Evolutionary conservation across 2,329 filamentous ascomycete species (phyloP), one percentile per base, ranked within the genome.

Genomic region (Rachicladosporium sp.): DNA sequence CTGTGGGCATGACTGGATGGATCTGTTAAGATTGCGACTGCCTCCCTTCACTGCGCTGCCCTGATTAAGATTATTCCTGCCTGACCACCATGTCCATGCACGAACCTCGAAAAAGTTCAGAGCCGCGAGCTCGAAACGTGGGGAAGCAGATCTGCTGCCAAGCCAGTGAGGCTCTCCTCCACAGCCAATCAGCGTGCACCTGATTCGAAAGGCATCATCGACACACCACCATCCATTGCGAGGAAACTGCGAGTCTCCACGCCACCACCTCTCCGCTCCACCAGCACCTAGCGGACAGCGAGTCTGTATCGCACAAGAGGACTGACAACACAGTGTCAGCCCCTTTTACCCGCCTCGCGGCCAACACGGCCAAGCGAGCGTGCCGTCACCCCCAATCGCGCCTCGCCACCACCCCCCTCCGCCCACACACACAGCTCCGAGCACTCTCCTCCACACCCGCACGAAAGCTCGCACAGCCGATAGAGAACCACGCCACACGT

Each of bases 271-370:
- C 42, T 49, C 41, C 45, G 31, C 46, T 44, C 46, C 39, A 9
- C 39, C 34, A 33, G 35, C 38, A 13, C 9, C 29, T 10, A 27
- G 23, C 23, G 23, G 23, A 27, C 23, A 23, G 19, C 29, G 8
- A 11, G 10, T 19, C 39, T 21, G 29, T 12, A 12, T 6, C 34
- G 35, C 39, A 34, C 37, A 35, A 30, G 1, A 37, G 34, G 34
- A 30, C 37, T 29, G 31, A 33, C 7, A 10, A 37, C 30, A 37
- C 44, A 47, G 87, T 87, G 82, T 73, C 80, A 63, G 72, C 71
- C 50, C 71, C 77, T 54, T 68, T 87, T 59, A 76, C 76, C 66
- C 78, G 82, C 64, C 71, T 87, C 59, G 80, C 79, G 63, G 73
- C 77, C 71, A 74, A 71, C 64, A 50, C 50, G 45, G 78, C 78